phyloP scores from a whole-genome alignment of 2,329 filamentous ascomycete species.

The Moelleriella libera region DNA sequence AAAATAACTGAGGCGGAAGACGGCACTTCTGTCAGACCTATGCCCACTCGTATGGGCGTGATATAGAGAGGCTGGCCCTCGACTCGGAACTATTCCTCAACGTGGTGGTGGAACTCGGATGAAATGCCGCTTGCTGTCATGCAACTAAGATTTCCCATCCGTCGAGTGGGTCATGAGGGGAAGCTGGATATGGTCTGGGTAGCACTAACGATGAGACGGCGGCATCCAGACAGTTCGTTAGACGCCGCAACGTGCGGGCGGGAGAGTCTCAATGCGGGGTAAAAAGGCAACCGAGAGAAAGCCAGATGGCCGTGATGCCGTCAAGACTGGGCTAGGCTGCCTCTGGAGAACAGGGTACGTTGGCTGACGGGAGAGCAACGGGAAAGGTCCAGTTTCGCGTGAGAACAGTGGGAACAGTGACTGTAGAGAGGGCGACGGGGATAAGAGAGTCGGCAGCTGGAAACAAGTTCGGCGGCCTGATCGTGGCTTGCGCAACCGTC shows the following conservation, averaged over 20 bases:
- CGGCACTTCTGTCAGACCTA: too few species aligned
- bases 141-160: neutral
- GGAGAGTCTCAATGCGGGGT: neutral
- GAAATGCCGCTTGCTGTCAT: neutral
- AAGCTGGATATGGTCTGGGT: neutral
- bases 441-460: too few species aligned
- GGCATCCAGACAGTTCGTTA: neutral
- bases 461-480: neutral
- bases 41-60: neutral
- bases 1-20: too few species aligned
- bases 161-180: neutral
- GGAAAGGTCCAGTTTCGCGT: too few species aligned
- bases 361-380: too few species aligned
- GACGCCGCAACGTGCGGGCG: neutral
- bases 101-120: neutral
- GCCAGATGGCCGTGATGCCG: neutral
- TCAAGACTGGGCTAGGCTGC: neutral
- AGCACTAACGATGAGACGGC: neutral
- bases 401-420: too few species aligned
- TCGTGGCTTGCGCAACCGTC: neutral
- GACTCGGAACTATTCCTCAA: neutral
- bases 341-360: too few species aligned
- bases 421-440: too few species aligned
- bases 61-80: neutral
- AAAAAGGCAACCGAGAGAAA: neutral